Conservation (phyloP, 75 land plant genomes). For the Cupressus sempervirens region DNA sequence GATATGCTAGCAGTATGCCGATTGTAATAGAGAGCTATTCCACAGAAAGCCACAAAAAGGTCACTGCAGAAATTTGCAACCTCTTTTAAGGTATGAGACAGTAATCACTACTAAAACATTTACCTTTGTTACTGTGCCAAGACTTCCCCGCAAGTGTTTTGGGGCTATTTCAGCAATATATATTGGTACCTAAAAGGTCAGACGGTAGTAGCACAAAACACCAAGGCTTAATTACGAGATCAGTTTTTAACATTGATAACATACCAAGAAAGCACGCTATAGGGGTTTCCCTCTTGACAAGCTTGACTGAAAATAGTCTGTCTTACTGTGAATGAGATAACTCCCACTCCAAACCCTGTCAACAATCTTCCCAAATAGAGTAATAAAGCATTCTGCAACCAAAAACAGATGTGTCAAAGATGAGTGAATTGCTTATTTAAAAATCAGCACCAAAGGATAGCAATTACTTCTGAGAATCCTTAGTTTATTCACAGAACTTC, state of each 20-base stretch:
- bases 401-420: not conserved
- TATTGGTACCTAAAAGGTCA: slow-evolving; percentile 53
- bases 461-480: not conserved
- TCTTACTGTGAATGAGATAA: slow-evolving; percentile 82
- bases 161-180: slow-evolving; percentile 90
- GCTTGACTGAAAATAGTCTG: not conserved
- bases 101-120: not conserved
- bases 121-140: slow-evolving; percentile 87
- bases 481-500: not conserved
- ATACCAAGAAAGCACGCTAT: not conserved
- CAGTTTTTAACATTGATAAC: not conserved
- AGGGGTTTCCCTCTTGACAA: too few species aligned
- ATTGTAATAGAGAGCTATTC: slow-evolving; percentile 32
- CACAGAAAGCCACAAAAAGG: not conserved
- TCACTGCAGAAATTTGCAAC: not conserved
- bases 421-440: not conserved
- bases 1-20: slow-evolving; percentile 38
- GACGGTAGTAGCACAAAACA: not conserved
- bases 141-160: slow-evolving; percentile 65
- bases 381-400: slow-evolving; percentile 49
- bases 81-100: not conserved
- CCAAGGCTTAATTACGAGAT: not conserved
- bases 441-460: not conserved
- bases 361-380: slow-evolving; percentile 70
- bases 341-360: slow-evolving; percentile 85